These are phyloP conservation scores for Metroxylon sagu DNA, from an alignment of 176 grass and related monocot species.

Conservation along the genomic window DNA sequence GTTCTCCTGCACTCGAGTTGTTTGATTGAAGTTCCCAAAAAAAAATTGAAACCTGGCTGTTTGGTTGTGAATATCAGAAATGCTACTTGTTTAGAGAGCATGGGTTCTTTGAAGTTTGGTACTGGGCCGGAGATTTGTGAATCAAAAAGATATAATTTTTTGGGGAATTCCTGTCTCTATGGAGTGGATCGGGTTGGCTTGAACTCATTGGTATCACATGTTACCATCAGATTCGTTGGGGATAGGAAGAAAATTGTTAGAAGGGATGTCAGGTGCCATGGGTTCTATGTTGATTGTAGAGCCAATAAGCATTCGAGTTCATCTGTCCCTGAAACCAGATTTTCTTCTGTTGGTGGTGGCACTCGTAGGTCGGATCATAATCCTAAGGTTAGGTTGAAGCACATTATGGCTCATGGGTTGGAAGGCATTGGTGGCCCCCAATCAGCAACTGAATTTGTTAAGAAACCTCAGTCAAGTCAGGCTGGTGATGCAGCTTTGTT, in stretches of 20 bases:
- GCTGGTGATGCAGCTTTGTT: neutral
- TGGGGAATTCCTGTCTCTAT: constrained; percentile 7
- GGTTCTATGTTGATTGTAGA: constrained; percentile 4
- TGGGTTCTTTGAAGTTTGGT: constrained; percentile 37
- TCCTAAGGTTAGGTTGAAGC: constrained; percentile 18
- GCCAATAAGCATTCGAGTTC: neutral
- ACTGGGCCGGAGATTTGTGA: constrained; percentile 23
- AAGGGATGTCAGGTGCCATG: neutral
- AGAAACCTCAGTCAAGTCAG: constrained; percentile 19
- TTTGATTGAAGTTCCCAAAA: too few relatives aligned
- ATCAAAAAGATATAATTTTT: constrained; percentile 33
- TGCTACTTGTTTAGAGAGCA: neutral
- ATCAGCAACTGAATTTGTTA: constrained; percentile 15
- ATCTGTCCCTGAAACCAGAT: neutral
- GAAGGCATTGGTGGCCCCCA: neutral
- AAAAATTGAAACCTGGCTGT: too few relatives aligned
- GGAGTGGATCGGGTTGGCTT: constrained; percentile 49
- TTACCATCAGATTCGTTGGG: constrained; percentile 3
- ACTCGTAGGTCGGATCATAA: neutral
- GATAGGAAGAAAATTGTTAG: constrained; percentile 10
- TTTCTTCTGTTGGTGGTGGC: neutral
- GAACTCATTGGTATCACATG: constrained; percentile 20
- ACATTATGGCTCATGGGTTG: constrained; percentile 16
- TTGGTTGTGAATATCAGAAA: too few relatives aligned
- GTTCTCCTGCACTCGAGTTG: too few relatives aligned